Percentiles rank a stretch among this genome's conserved stretches.
These are phyloP conservation scores for Barbarea vulgaris DNA, from an alignment of 345 rosid genomes.

Conservation along the genomic window DNA sequence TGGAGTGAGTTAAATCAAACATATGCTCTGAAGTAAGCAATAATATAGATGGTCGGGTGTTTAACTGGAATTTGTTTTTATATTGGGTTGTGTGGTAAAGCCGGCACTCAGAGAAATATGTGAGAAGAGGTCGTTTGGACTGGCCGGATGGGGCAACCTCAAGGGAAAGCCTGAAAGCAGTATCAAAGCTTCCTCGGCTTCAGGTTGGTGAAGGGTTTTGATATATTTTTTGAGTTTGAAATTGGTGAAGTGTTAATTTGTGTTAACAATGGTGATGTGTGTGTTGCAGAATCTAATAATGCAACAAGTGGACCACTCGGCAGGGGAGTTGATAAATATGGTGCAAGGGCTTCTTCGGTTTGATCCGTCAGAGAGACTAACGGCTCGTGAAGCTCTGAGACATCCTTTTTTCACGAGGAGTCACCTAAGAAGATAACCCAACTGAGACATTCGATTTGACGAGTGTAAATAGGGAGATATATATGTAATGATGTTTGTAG, in stretches of 20 bases:
- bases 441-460: neutral
- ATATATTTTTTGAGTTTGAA: neutral
- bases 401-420: slow-evolving; percentile 73
- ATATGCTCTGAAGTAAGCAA: slow-evolving; percentile 1
- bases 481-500: slow-evolving; percentile 24
- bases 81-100: slow-evolving; percentile 41
- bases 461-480: slow-evolving; percentile 32
- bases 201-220: slow-evolving; percentile 53
- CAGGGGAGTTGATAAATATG: slow-evolving; percentile 76
- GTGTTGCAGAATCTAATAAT: slow-evolving; percentile 67
- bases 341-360: slow-evolving; percentile 72
- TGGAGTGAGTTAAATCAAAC: slow-evolving; percentile 55
- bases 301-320: slow-evolving; percentile 90
- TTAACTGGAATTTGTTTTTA: slow-evolving; percentile 12
- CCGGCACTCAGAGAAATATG: slow-evolving; percentile 77
- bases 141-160: slow-evolving; percentile 94
- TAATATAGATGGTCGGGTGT: neutral
- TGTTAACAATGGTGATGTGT: neutral
- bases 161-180: slow-evolving; percentile 81
- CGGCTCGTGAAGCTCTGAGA: slow-evolving; percentile 76
- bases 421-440: slow-evolving; percentile 44
- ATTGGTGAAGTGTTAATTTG: neutral
- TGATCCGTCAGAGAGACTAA: slow-evolving; percentile 67
- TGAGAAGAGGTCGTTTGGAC: slow-evolving; percentile 78
- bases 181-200: slow-evolving; percentile 69